Conservation (phyloP, 352 stramenopile genomes). For the Phytophthora capsici region DNA sequence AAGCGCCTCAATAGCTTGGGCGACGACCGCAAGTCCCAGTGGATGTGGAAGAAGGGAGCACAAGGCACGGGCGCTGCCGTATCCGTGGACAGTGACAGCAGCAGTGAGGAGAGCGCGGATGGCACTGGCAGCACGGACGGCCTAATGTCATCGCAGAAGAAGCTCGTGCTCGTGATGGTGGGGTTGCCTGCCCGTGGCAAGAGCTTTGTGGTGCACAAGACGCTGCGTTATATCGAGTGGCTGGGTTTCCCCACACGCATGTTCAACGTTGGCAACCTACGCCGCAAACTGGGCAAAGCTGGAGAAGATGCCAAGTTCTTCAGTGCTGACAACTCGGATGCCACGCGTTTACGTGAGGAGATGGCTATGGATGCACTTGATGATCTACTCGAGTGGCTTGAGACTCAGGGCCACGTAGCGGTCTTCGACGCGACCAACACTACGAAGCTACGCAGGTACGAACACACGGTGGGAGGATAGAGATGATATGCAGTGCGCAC, state of each 20-base stretch:
- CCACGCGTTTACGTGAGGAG: conserved; percentile 85
- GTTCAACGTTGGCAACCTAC: conserved; percentile 96
- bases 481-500: background rate
- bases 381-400: conserved; percentile 93
- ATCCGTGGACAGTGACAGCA: conserved; percentile 43
- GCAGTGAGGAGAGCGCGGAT: conserved; percentile 40
- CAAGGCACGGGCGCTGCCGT: conserved; percentile 1
- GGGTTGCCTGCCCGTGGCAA: conserved; percentile 95
- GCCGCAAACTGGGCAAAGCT: conserved; percentile 76
- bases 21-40: conserved; percentile 72
- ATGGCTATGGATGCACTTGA: conserved; percentile 89
- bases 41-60: conserved; percentile 70
- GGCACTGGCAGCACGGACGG: conserved; percentile 41
- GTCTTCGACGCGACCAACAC: conserved; percentile 98
- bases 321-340: conserved; percentile 86
- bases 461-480: background rate
- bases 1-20: conserved; percentile 71
- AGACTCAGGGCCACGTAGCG: conserved; percentile 89
- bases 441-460: conserved; percentile 76
- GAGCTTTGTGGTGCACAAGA: conserved; percentile 95
- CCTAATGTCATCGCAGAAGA: conserved; percentile 81
- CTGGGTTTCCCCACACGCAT: conserved; percentile 90
- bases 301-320: conserved; percentile 92
- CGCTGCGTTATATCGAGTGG: conserved; percentile 94
- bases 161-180: conserved; percentile 94